Evolutionary conservation across 768 basidiomycete species (phyloP).

Genomic region (Amanita pseudoporphyria): DNA sequence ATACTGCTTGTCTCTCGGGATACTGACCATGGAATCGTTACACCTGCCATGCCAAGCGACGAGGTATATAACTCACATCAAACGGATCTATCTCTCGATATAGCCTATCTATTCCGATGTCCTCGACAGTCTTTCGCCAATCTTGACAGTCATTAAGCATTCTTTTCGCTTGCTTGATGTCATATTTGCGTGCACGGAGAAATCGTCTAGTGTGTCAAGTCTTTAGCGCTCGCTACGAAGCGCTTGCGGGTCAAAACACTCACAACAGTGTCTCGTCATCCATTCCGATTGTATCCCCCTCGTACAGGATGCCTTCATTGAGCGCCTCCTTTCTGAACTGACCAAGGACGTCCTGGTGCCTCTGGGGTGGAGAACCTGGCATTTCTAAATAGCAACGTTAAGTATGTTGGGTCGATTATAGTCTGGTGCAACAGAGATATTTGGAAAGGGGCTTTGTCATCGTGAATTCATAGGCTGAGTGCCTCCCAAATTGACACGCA

Average conservation of each 20-base stretch:
- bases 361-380: neutral
- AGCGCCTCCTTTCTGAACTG: slow-evolving; percentile 44
- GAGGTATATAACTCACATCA: slow-evolving; percentile 37
- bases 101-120: slow-evolving; percentile 55
- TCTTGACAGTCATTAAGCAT: slow-evolving; percentile 62
- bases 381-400: neutral
- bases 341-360: slow-evolving; percentile 28
- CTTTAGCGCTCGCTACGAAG: neutral
- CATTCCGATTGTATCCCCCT: slow-evolving; percentile 55
- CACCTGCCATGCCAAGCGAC: neutral
- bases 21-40: slow-evolving; percentile 32
- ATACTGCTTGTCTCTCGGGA: slow-evolving; percentile 57
- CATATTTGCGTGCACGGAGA: slow-evolving; percentile 61
- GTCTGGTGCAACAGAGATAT: neutral
- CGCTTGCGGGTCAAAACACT: slow-evolving; percentile 14
- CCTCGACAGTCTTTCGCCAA: slow-evolving; percentile 59
- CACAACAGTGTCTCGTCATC: slow-evolving; percentile 50
- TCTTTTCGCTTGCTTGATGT: slow-evolving; percentile 44
- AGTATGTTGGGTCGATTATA: neutral
- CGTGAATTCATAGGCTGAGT: neutral
- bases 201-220: slow-evolving; percentile 42
- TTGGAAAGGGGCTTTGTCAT: neutral
- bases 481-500: no score
- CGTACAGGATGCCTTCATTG: slow-evolving; percentile 42
- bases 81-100: slow-evolving; percentile 58